Evolutionary conservation across 2,329 filamentous ascomycete species (phyloP), one percentile per base, ranked within the genome.

Genomic region (Botrytis deweyae): DNA sequence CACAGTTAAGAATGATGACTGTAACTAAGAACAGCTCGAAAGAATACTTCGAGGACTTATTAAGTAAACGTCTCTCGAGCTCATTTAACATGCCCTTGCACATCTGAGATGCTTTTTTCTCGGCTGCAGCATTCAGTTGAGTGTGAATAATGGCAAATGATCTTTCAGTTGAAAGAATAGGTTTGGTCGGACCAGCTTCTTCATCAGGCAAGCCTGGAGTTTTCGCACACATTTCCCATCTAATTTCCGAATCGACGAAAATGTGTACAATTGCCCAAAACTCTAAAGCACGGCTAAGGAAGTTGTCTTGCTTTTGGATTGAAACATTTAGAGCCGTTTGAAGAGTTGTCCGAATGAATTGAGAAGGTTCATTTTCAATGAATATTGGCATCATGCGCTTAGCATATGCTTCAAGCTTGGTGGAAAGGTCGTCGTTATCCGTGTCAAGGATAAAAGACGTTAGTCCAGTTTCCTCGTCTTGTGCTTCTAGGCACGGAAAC

Each of bases 241-340:
- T 86, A 6, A 88, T 84, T 79, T 91, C 89, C 67, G 88, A 86
- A 79, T 91, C 89, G 74, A 91, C 88, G 20, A 81, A 75, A 64
- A 90, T 88, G 79, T 91, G 89, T 7, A 91, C 88, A 8, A 90
- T 84, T 0, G 88, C 87, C 89, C 89, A 91, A 3, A 91, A 84
- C 79, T 91, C 89, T 7, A 91, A 83, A 1, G 88, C 87, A 74
- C 88, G 86, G 71, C 85, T 85, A 10, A 91, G 82, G 20, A 90
- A 82, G 72, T 87, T 85, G 75, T 90, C 88, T 52, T 84, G 83
- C 10, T 85, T 85, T 65, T 85, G 80, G 36, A 77, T 82, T 0
- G 87, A 87, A n/a, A 87, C 79, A 46, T 81, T 78, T 33, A 82
- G 80, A 16, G 86, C 85, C 10, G 85, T 86, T 66, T 87, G 85